Percentiles rank a stretch among this genome's conserved stretches.
phyloP scores from a whole-genome alignment of 805 yeast genomes.

The Tetrapisispora iriomotensis region DNA sequence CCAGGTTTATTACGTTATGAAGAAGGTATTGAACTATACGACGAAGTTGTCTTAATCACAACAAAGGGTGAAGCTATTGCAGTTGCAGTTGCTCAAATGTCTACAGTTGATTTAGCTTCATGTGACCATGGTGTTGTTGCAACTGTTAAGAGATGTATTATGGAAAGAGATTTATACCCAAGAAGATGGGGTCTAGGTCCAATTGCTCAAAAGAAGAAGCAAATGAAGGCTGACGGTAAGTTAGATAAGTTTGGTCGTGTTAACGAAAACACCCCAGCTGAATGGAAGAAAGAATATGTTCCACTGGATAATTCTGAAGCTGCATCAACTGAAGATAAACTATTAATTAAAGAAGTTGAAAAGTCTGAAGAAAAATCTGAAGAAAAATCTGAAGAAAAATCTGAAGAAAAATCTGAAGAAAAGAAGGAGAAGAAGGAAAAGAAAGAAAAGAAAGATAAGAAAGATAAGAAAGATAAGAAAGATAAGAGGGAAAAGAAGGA shows the following conservation, averaged over 20 bases:
- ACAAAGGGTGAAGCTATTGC: conserved; percentile 99
- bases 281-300: conserved; percentile 82
- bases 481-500: conserved; percentile 5
- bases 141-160: conserved; percentile 96
- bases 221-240: conserved; percentile 93
- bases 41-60: conserved; percentile 95
- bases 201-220: conserved; percentile 96
- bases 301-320: conserved; percentile 50
- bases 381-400: neutral
- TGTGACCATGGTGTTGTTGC: conserved; percentile 99
- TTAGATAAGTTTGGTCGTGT: conserved; percentile 90
- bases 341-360: conserved; percentile 5
- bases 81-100: conserved; percentile 96
- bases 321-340: conserved; percentile 23
- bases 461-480: conserved; percentile 4
- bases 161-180: conserved; percentile 99
- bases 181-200: conserved; percentile 99
- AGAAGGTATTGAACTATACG: conserved; percentile 93
- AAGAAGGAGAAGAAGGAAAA: conserved; percentile 3
- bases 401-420: conserved; percentile 1
- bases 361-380: neutral
- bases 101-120: conserved; percentile 89
- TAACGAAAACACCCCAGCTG: conserved; percentile 87
- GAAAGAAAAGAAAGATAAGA: conserved; percentile 6
- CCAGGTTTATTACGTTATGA: conserved; percentile 97